Evolutionary conservation across 1,284 basidiomycete genomes (phyloP).

Genomic region (Rhodofomes roseus): DNA sequence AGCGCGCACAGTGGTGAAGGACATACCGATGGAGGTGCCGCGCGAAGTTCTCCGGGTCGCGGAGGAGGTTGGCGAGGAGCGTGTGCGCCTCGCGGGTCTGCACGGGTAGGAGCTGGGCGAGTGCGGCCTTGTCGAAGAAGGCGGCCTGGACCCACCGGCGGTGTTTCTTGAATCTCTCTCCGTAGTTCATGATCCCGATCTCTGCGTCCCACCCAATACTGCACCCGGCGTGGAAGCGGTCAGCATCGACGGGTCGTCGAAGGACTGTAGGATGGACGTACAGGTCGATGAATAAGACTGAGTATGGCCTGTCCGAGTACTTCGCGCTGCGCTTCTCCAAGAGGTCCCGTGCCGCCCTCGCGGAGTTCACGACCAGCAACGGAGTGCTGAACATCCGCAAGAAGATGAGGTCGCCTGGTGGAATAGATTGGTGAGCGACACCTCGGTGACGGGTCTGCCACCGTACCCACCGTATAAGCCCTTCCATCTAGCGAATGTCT

Average conservation of each 20-base stretch:
- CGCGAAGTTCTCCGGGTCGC: slow-evolving; percentile 18
- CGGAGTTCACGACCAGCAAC: slow-evolving; percentile 35
- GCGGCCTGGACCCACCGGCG: slow-evolving; percentile 27
- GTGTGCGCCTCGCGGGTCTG: slow-evolving; percentile 24
- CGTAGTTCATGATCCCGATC: slow-evolving; percentile 23
- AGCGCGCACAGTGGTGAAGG: neutral
- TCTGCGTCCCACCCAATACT: slow-evolving; percentile 23
- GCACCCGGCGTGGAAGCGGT: too few relatives aligned
- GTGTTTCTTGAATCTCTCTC: slow-evolving; percentile 26
- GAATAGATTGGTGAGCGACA: neutral
- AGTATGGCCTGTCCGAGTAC: slow-evolving; percentile 34
- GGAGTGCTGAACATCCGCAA: slow-evolving; percentile 31
- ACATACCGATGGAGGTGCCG: slow-evolving; percentile 23
- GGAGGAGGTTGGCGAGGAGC: slow-evolving; percentile 20
- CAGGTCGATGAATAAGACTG: slow-evolving; percentile 26
- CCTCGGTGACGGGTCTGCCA: neutral
- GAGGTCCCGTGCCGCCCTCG: slow-evolving; percentile 32
- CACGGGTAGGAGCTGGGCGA: slow-evolving; percentile 19
- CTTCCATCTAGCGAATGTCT: slow-evolving; percentile 28
- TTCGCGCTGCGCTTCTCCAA: slow-evolving; percentile 37
- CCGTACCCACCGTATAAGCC: neutral
- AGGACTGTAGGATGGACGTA: slow-evolving; percentile 9
- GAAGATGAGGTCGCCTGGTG: slow-evolving; percentile 34
- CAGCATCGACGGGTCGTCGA: neutral
- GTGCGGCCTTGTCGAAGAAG: slow-evolving; percentile 18